These are phyloP conservation scores for Arthrobotrys sphaeroides DNA, from an alignment of 2,329 filamentous ascomycete genomes.

Conservation along the genomic window DNA sequence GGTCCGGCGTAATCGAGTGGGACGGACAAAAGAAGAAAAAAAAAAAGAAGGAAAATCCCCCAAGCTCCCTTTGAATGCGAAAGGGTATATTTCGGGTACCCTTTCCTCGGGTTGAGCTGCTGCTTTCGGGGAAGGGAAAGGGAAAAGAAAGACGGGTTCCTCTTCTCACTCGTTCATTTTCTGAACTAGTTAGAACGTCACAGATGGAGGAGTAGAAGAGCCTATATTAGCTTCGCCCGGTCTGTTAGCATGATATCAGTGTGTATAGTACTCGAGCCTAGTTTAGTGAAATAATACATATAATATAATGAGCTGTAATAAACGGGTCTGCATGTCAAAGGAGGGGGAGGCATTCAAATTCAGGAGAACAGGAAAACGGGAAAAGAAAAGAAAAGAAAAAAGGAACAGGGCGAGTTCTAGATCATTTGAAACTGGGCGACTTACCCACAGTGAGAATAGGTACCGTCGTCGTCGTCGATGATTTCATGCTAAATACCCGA, in stretches of 20 bases:
- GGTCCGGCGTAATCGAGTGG: neutral
- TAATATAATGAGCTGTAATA: conserved; percentile 8
- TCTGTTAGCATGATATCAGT: conserved; percentile 11
- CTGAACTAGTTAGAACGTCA: conserved; percentile 20
- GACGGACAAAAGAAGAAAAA: neutral
- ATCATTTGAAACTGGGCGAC: neutral
- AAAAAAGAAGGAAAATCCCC: too few relatives aligned
- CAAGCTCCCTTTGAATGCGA: too few relatives aligned
- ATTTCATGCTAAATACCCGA: conserved; percentile 14
- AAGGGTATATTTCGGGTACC: conserved; percentile 12
- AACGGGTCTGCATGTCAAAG: conserved; percentile 9
- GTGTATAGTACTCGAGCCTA: conserved; percentile 12
- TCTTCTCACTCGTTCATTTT: conserved; percentile 30
- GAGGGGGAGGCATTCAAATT: too few relatives aligned
- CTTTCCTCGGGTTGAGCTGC: conserved; percentile 46
- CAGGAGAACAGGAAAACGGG: neutral
- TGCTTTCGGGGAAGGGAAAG: conserved; percentile 38
- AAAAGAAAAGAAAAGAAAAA: neutral
- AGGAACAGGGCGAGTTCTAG: conserved; percentile 7
- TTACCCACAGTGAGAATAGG: neutral
- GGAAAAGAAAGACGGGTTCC: too few relatives aligned
- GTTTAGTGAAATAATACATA: neutral
- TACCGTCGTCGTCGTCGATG: conserved; percentile 3
- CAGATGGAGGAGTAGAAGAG: neutral
- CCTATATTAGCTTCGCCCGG: conserved; percentile 20